A percentile compares a stretch with the other conserved stretches of the same genome.
phyloP scores from a whole-genome alignment of 306 rosid genomes.

The Acacia acuminata region DNA sequence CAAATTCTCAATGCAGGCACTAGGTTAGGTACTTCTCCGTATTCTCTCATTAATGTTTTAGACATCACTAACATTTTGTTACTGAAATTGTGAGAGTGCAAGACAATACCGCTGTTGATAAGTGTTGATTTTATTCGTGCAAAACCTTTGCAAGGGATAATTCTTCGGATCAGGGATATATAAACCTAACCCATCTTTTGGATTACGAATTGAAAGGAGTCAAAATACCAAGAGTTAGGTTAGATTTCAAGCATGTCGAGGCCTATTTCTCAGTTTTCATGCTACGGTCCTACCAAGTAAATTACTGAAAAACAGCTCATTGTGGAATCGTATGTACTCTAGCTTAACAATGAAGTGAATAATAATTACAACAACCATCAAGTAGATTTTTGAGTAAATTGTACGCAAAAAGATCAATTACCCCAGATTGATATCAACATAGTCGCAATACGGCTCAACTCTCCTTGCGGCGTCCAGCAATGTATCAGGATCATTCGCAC shows the following conservation, averaged over 20 bases:
- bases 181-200: background rate
- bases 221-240: background rate
- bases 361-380: background rate
- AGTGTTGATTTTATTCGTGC: background rate
- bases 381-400: background rate
- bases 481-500: conserved; percentile 84
- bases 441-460: conserved; percentile 84
- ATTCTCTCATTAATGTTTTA: background rate
- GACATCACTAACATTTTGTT: background rate
- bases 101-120: background rate
- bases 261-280: background rate
- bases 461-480: conserved; percentile 80
- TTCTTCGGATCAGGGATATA: background rate
- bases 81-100: background rate
- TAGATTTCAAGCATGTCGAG: background rate
- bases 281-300: background rate
- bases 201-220: background rate
- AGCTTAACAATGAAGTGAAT: background rate
- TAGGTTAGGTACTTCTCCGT: background rate
- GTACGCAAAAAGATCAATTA: conserved; percentile 31
- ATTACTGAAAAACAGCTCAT: background rate
- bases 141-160: background rate
- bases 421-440: conserved; percentile 97
- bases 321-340: background rate
- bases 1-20: background rate